Evolutionary conservation across 208 protist genomes (phyloP).

Genomic region (Naegleria fowleri): DNA sequence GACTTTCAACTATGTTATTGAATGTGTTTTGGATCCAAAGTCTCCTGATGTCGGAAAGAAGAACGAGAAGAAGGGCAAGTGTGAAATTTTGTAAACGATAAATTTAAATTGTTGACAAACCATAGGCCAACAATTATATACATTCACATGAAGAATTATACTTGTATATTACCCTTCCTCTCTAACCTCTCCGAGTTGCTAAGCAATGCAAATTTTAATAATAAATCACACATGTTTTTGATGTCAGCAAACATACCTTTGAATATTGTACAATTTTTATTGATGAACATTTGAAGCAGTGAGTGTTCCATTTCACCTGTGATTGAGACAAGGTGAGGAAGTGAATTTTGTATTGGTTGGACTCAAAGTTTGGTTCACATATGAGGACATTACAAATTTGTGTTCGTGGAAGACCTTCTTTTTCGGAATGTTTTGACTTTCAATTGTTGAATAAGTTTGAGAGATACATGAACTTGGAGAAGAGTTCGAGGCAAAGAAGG

Average conservation of each 20-base stretch:
- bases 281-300: too few species aligned
- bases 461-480: background rate
- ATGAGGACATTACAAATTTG: background rate
- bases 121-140: too few species aligned
- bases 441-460: background rate
- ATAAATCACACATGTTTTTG: background rate
- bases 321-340: too few species aligned
- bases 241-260: too few species aligned
- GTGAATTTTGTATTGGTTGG: too few species aligned
- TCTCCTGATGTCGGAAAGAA: background rate
- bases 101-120: background rate
- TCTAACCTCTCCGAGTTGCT: background rate
- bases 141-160: background rate
- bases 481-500: background rate
- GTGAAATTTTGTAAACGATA: background rate
- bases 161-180: background rate
- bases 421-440: background rate
- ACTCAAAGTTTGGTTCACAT: too few species aligned
- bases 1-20: slow-evolving; percentile 69
- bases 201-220: background rate
- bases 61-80: background rate
- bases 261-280: too few species aligned
- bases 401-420: background rate
- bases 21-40: slow-evolving; percentile 26
- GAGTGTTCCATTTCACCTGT: too few species aligned